A percentile compares a stretch with the other conserved stretches of the same genome.
Conservation (phyloP, 768 basidiomycete genomes). For the Tricholoma bakamatsutake region DNA sequence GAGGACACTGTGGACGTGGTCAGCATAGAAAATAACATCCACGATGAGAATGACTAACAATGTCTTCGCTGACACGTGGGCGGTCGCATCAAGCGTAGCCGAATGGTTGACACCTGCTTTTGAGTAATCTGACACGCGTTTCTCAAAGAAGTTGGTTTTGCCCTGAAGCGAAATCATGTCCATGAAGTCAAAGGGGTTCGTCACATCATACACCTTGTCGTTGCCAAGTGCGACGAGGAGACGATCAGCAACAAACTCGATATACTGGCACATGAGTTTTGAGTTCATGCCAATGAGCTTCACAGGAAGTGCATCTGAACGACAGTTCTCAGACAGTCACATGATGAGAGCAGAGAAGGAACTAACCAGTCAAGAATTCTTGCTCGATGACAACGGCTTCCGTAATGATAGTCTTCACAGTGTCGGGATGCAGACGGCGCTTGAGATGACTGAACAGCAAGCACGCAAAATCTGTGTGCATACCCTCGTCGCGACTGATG, state of each 20-base stretch:
- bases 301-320: conserved; percentile 79
- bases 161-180: conserved; percentile 94
- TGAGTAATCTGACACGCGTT: conserved; percentile 83
- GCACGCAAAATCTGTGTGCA: conserved; percentile 97
- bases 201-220: conserved; percentile 66
- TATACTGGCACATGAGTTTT: conserved; percentile 85
- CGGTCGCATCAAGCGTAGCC: conserved; percentile 9
- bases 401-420: conserved; percentile 62
- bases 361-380: conserved; percentile 73
- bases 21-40: not conserved
- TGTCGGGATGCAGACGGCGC: conserved; percentile 76
- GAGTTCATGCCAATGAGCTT: conserved; percentile 91
- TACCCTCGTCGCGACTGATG: conserved; percentile 92
- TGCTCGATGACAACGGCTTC: conserved; percentile 87
- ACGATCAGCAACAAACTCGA: conserved; percentile 89
- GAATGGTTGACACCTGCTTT: conserved; percentile 55
- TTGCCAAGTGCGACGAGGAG: conserved; percentile 83
- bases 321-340: not conserved
- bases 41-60: conserved; percentile 3
- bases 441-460: conserved; percentile 81
- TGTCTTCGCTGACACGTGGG: conserved; percentile 6
- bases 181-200: conserved; percentile 93
- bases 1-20: conserved; percentile 9
- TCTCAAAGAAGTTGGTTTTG: conserved; percentile 97
- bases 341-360: not conserved